Evolutionary conservation across 805 yeast genomes (phyloP), one percentile per base, ranked within the genome.

Genomic region (Ogataea minuta): DNA sequence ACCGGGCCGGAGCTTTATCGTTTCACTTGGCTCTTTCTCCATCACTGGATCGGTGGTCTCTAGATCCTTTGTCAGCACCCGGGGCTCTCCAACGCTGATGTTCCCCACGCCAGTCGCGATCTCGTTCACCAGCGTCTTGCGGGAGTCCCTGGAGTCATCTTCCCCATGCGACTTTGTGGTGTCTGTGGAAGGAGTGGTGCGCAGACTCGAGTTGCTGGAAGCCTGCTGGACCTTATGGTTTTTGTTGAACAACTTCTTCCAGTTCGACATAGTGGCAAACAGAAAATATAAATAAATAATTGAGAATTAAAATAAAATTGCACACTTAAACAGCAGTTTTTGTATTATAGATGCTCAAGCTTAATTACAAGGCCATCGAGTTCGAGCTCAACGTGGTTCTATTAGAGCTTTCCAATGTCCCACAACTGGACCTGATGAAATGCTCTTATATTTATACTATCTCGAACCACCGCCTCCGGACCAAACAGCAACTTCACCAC

Each of bases 351-450:
- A 26, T 43, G 48, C 39, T 46, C 28, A 44, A 45, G 31, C 40
- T 48, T 31, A 44, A 41, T 78, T 43, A 43, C 31, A 34, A 41
- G 27, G 13, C 46, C 8, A 38, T 54, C 8, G 46, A 77, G 61
- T 90, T 86, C 60, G 65, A 75, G 34, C 68, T 87, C 28, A 59
- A 68, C 14, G 62, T 87, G 20, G 60, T 71, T 12, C 71, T 89
- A 33, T 73, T 76, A 39, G 95, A 86, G 47, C 66, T 91, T 32
- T 72, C 81, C n/a, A 90, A 90, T 53, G 75, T 91, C 20, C 98
- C 98, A 2, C 89, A 85, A 49, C 70, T 82, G 1, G 67, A 79
- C 3, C 95, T 95, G 0, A 39, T 52, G 10, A 57, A 67, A 25
- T 79, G 91, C 50, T 79, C 61, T 46, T 75, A 88, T 13, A 78